Evolutionary conservation across 2,329 filamentous ascomycete species (phyloP).

Genomic region (Fusarium staphyleae): DNA sequence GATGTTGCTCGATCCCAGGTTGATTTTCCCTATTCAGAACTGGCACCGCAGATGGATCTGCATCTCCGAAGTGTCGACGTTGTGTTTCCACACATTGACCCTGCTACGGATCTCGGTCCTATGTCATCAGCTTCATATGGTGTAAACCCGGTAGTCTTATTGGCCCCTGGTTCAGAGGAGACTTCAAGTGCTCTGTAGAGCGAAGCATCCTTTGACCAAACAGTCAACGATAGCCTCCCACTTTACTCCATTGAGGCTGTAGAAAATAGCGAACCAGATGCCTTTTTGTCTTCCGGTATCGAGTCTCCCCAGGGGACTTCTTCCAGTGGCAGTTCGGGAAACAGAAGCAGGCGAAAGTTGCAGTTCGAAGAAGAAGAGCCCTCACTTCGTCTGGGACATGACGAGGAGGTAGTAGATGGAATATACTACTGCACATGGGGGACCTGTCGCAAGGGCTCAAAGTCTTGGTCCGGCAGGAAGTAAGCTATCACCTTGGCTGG

Average conservation of each 20-base stretch:
- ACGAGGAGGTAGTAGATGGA: slow-evolving; percentile 25
- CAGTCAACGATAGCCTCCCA: slow-evolving; percentile 1
- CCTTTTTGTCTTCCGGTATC: background rate
- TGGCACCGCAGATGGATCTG: slow-evolving; percentile 1
- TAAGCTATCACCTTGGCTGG: background rate
- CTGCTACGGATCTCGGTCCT: background rate
- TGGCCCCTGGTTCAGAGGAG: slow-evolving; percentile 7
- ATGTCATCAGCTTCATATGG: background rate
- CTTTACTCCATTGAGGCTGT: background rate
- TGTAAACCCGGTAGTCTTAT: background rate
- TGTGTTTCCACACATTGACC: background rate
- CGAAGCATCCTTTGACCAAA: slow-evolving; percentile 3
- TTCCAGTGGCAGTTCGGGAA: slow-evolving; percentile 1
- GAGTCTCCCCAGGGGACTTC: background rate
- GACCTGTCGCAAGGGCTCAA: slow-evolving; percentile 9
- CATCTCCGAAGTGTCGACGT: background rate
- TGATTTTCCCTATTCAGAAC: background rate
- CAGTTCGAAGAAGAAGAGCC: slow-evolving; percentile 18
- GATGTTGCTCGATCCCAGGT: too few species aligned
- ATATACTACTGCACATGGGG: slow-evolving; percentile 19
- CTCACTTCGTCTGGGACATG: slow-evolving; percentile 18
- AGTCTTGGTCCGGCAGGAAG: slow-evolving; percentile 20
- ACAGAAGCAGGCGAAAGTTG: background rate
- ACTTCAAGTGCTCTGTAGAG: slow-evolving; percentile 26
- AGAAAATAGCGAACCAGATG: background rate